A percentile compares a stretch with the other conserved stretches of the same genome.
Evolutionary conservation across 805 yeast species (phyloP).

Genomic region (Yueomyces sp.): DNA sequence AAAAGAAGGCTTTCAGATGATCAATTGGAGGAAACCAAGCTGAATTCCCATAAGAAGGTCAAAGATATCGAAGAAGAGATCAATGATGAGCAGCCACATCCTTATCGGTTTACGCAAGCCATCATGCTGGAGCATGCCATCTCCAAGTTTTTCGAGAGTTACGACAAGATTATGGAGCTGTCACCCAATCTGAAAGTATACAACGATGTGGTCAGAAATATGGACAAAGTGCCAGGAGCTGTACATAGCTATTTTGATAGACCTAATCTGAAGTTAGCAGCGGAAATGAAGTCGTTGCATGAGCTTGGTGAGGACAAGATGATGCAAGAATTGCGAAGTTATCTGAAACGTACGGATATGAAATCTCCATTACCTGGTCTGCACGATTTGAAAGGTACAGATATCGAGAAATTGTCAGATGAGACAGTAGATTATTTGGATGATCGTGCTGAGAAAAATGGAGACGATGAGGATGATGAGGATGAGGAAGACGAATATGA

Average conservation of each 20-base stretch:
- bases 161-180: slow-evolving; percentile 36
- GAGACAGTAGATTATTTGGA: neutral
- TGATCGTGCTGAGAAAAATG: slow-evolving; percentile 1
- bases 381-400: slow-evolving; percentile 7
- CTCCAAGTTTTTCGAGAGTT: slow-evolving; percentile 36
- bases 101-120: neutral
- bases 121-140: slow-evolving; percentile 37
- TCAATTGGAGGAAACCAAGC: no score
- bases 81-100: no score
- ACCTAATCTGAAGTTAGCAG: slow-evolving; percentile 44
- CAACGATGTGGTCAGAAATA: slow-evolving; percentile 23
- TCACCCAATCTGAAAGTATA: slow-evolving; percentile 40
- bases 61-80: no score
- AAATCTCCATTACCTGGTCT: neutral
- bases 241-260: slow-evolving; percentile 38
- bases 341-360: slow-evolving; percentile 17
- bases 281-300: slow-evolving; percentile 43
- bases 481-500: slow-evolving; percentile 9
- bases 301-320: slow-evolving; percentile 34
- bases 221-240: slow-evolving; percentile 25
- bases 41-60: no score
- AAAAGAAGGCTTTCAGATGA: no score
- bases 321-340: slow-evolving; percentile 41
- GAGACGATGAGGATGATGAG: slow-evolving; percentile 3
- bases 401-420: slow-evolving; percentile 6